These are phyloP conservation scores for Ormosia emarginata DNA, from an alignment of 306 rosid genomes.

Conservation along the genomic window DNA sequence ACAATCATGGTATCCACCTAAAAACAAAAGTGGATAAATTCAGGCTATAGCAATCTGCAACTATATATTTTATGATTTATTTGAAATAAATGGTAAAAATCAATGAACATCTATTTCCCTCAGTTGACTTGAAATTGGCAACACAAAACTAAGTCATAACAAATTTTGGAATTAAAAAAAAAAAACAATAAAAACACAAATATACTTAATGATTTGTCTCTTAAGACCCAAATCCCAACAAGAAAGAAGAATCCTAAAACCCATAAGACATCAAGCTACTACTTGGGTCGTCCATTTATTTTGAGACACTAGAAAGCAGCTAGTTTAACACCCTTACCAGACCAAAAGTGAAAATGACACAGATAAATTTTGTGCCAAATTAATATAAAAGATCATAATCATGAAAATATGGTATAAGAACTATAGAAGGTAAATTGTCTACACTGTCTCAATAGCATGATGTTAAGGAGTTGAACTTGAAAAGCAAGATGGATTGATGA, in stretches of 20 bases:
- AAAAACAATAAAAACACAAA: not conserved
- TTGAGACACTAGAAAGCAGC: not conserved
- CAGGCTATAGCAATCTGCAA: not conserved
- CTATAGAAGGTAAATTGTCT: too few relatives aligned
- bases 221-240: not conserved
- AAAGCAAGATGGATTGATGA: not conserved
- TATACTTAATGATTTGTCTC: not conserved
- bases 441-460: too few relatives aligned
- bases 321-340: not conserved
- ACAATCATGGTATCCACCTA: slow-evolving; percentile 97
- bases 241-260: not conserved
- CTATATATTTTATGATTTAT: too few relatives aligned
- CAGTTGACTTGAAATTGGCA: not conserved
- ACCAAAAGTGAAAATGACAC: not conserved
- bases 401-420: too few relatives aligned
- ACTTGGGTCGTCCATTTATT: not conserved
- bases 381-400: too few relatives aligned
- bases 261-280: not conserved
- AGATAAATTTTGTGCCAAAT: too few relatives aligned
- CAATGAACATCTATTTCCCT: not conserved
- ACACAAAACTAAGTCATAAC: not conserved
- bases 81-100: not conserved
- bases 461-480: not conserved
- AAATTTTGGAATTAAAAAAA: not conserved
- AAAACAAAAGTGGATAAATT: not conserved